Evolutionary conservation across 805 yeast genomes (phyloP), one percentile per base, ranked within the genome.

Genomic region (Torulaspora franciscae): DNA sequence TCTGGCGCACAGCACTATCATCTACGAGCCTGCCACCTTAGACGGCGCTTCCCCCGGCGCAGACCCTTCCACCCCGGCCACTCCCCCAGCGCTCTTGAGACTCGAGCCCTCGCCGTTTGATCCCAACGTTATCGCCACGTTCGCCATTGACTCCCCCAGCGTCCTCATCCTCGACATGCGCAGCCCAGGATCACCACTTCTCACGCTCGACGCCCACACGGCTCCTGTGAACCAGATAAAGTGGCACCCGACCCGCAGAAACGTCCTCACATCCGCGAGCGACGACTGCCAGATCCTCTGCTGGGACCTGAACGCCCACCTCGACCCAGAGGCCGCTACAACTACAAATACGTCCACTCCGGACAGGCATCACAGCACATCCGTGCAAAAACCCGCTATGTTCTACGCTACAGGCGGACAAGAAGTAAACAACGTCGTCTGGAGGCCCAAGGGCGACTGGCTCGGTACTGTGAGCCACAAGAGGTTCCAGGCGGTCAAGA

Each of bases 1-100:
- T 7, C 69, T 91, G 40, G 97, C 93, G 48, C 98, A 90, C 64
- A 85, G 95, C 13, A 91, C 99, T 1, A 93, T 93, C 54, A 83
- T 93, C 11, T 93, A 87, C 64, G 99, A 93, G 61, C 88, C 88
- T 9, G 35, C 53, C 40, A 37, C 48, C 9, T 43, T 39, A 37
- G 30, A 30, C 17, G 19, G 42, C 35, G 9, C 43, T 6, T 28
- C 48, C 9, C 34, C 36, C 29, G 14, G 32, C 19, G 36, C 32
- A 25, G 37, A 30, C 4, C 43, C n/a, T 14, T 25, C 45, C 6
- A 7, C 42, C 6, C 40, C 27, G 17, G 65, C 72, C 2, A 32
- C 43, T 3, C 15, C 41, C 1, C 71, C 72, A 14, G 93, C 96
- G 1, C 69, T 93, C 42, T 64, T 93, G 26, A 73, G 91, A 49